Evolutionary conservation across 2,329 filamentous ascomycete species (phyloP), one percentile per base, ranked within the genome.

Genomic region (Talaromyces amestolkiae): DNA sequence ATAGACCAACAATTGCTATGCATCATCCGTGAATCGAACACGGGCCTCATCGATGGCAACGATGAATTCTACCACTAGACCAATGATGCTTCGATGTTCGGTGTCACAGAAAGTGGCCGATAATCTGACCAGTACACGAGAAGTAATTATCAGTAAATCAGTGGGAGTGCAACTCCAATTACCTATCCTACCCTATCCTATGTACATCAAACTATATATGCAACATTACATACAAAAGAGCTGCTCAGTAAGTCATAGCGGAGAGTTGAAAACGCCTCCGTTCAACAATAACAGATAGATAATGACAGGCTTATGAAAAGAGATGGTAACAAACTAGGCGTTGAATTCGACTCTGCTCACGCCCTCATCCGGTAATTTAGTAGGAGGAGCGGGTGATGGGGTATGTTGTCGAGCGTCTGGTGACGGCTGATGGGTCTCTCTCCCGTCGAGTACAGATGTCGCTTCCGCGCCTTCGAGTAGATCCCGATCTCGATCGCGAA

Each of bases 381-480:
- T 51, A 10, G 19, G 56, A 13, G 58, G 47, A 4, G 49, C 53
- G 13, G 63, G 54, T 13, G 51, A 63, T 19, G 53, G 59, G 13
- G 39, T 56, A 39, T 53, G 61, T 49, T 51, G 45, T 64, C 43
- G 22, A 37, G 27, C 43, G 15, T 61, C 27, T 17, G 19, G 39
- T 9, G 59, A 58, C 13, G 64, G 59, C 11, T 63, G 62, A 33
- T 68, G 54, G 24, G 65, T 56, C 5, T 75, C 68, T 58, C 72
- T 74, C 11, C 69, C 72, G 43, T 74, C 74, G 41, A 74, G 69
- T 1, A 74, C 71, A 13, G 75, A 70, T 11, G 69, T 85, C 0
- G 90, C 91, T 74, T 94, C 91, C 1, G 89, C 89, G 0, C 90
- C 91, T 70, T 91, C 89, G 15, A 93, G 78, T 15, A 93, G 77